Evolutionary conservation across 2,329 filamentous ascomycete species (phyloP), one percentile per base, ranked within the genome.

Genomic region (Neocucurbitaria cava): DNA sequence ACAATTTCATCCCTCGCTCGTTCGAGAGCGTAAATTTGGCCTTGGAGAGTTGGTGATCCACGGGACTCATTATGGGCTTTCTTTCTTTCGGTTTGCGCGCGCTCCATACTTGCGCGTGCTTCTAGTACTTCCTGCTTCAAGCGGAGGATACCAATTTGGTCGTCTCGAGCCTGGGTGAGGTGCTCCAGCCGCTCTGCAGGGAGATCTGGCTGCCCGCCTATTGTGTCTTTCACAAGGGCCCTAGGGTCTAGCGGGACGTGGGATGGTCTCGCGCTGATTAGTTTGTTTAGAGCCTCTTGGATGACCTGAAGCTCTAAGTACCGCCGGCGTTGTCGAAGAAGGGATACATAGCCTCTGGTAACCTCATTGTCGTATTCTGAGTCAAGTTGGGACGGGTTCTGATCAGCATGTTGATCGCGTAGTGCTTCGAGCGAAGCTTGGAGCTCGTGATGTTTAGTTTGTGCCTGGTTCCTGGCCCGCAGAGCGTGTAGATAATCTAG

Each of bases 1-100:
- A 83, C 76, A 39, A 84, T 69, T 54, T 82, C 80, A 52, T 82
- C 76, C 40, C 81, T 76, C 11, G 79, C 81, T 33, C 70, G 69
- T 46, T 78, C 72, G 23, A 84, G 67, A 3, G 79, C 79, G 43
- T 60, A 56, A 0, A 77, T 68, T 54, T 76, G 72, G n/a, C 64
- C 52, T 15, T 66, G 59, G 26, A 75, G 42, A 31, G 44, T 61
- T 6, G 63, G 23, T 13, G 42, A 7, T 10, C 38, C 33, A 33
- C 24, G 24, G 9, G 46, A 30, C 17, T 46, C 38, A 7, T 40
- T 52, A 41, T 63, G 58, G 8, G 62, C 65, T 35, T 68, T 54
- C 13, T 39, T 48, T 31, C 58, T 64, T 3, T 59, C 50, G 9
- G 60, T 51, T n/a, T 69, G 70, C 20, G 71, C 66, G 15, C 55